These are phyloP conservation scores for Tillandsia fasciculata DNA, from an alignment of 176 grass and related monocot species.

Conservation along the genomic window DNA sequence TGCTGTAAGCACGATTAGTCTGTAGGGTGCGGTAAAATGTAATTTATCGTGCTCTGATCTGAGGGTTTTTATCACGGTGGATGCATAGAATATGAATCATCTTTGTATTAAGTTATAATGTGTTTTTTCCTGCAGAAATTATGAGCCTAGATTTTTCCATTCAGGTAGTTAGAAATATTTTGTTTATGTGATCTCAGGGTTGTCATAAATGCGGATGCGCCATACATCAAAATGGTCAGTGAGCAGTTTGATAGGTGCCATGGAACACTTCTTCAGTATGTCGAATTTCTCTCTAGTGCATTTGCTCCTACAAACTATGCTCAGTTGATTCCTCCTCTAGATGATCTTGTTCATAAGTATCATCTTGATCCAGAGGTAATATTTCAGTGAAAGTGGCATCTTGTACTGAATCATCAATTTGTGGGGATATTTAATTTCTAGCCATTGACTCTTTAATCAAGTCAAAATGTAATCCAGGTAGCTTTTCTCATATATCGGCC, in stretches of 20 bases:
- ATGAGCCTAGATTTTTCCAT: conserved; percentile 7
- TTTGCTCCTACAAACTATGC: conserved; percentile 54
- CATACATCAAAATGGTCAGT: conserved; percentile 99
- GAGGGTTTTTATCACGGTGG: neutral
- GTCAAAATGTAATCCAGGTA: conserved; percentile 49
- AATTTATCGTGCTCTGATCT: neutral
- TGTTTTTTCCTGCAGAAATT: neutral
- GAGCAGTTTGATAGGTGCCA: conserved; percentile 98
- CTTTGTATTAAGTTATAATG: too few relatives aligned
- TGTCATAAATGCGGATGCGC: conserved; percentile 82
- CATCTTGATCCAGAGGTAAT: conserved; percentile 96
- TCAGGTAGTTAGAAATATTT: conserved; percentile 1
- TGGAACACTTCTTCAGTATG: conserved; percentile 91
- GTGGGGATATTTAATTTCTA: neutral
- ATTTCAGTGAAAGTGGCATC: neutral
- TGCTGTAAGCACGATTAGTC: too few relatives aligned
- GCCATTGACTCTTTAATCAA: neutral
- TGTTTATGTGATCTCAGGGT: conserved; percentile 46
- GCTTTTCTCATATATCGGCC: conserved; percentile 98
- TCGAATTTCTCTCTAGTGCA: conserved; percentile 86
- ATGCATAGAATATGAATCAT: neutral
- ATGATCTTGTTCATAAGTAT: conserved; percentile 83
- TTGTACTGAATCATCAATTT: conserved; percentile 2
- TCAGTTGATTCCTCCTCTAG: conserved; percentile 74
- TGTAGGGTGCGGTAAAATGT: too few relatives aligned